Evolutionary conservation across 106 monocot species (phyloP).

Genomic region (Ottelia alismoides): DNA sequence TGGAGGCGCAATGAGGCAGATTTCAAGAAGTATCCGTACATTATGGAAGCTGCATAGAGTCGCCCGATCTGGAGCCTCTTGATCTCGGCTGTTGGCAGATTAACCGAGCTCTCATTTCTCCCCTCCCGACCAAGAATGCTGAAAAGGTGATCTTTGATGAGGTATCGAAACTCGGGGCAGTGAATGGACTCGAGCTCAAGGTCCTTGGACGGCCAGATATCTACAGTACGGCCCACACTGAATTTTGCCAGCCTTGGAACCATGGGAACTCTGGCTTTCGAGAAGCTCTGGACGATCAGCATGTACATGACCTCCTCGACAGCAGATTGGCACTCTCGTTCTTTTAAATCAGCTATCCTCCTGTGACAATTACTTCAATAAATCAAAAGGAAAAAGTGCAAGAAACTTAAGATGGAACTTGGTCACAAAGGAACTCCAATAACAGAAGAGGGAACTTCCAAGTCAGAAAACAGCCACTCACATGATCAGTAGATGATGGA

Average conservation of each 20-base stretch:
- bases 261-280: slow-evolving; percentile 42
- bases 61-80: slow-evolving; percentile 41
- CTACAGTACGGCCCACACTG: slow-evolving; percentile 14
- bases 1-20: slow-evolving; percentile 31
- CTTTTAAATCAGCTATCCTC: slow-evolving; percentile 56
- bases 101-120: slow-evolving; percentile 1
- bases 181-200: slow-evolving; percentile 38
- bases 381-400: neutral
- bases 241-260: slow-evolving; percentile 30
- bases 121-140: slow-evolving; percentile 28
- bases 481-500: neutral
- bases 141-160: slow-evolving; percentile 36
- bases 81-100: slow-evolving; percentile 19
- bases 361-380: slow-evolving; percentile 22
- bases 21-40: slow-evolving; percentile 58
- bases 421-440: neutral
- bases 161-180: slow-evolving; percentile 22
- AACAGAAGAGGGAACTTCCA: neutral
- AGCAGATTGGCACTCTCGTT: slow-evolving; percentile 26
- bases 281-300: slow-evolving; percentile 42
- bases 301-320: slow-evolving; percentile 67
- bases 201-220: slow-evolving; percentile 36
- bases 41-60: slow-evolving; percentile 49
- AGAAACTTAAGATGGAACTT: neutral
- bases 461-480: neutral